Base-by-base conservation (phyloP, 2,329 filamentous ascomycete genomes). In the Colletotrichum lupini region DNA sequence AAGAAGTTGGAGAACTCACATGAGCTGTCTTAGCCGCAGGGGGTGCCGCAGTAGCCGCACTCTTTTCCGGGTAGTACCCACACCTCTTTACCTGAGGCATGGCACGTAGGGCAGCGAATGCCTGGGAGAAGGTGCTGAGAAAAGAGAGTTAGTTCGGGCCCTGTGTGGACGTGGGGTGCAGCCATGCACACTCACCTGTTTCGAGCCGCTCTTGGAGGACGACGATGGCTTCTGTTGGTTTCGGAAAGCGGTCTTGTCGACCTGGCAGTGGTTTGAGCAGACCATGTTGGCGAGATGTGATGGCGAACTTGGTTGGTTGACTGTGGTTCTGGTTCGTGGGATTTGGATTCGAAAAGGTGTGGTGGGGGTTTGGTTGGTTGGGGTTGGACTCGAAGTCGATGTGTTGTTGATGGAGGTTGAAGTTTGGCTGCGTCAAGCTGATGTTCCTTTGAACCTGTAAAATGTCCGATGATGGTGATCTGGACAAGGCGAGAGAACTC, bases 11-110 rank as follows among this genome's bases (percentile, higher is more conserved):
- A 49, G 57, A 59, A 71, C 67, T 74, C 68, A 74, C 67, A 67
- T 63, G 61, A 71, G 59, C 61, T 67, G 52, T 57, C 52, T 66
- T 78, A 82, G 73, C 80, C 80, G 75, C 80, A 80, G 46, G 85
- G 83, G 28, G 86, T 87, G 62, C 87, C 86, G 79, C 87, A 89
- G 75, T 86, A 85, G 37, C 84, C 84, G 77, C 88, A 90, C 63
- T 81, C 81, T 69, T 86, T 84, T 65, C 88, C 88, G 37, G 87
- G 87, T 73, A 89, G 87, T 28, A 90, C 88, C 88, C 88, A 90
- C 56, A 87, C 86, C 76, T 89, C 88, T 73, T 85, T 82, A 72
- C 88, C 88, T 58, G 82, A 81, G 55, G 81, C 78, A 63, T 83
- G 83, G 76, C 88, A 90, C 5, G 84, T 88, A 60, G 87, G 87